Conservation (phyloP, 2,329 filamentous ascomycete species). For the Neurospora sp. region DNA sequence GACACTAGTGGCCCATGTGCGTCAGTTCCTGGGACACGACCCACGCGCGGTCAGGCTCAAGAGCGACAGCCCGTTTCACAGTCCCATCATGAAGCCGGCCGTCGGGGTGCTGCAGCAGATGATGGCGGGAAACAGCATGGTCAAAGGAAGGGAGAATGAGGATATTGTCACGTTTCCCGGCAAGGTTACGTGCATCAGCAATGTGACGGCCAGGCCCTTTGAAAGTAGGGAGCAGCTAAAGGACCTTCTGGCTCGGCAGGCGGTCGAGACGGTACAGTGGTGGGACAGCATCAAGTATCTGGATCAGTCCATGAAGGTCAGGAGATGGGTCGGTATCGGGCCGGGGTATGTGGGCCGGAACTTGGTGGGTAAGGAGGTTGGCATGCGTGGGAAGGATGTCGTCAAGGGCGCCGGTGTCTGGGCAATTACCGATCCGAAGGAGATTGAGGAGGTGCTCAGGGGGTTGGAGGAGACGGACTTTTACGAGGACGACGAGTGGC, state of each 20-base stretch:
- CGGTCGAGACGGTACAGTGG: slow-evolving; percentile 88
- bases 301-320: slow-evolving; percentile 71
- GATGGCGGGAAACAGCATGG: slow-evolving; percentile 48
- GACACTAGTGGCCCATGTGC: slow-evolving; percentile 70
- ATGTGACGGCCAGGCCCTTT: slow-evolving; percentile 75
- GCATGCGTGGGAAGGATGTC: slow-evolving; percentile 65
- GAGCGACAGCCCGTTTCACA: slow-evolving; percentile 84
- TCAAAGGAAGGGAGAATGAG: slow-evolving; percentile 40
- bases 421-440: slow-evolving; percentile 74
- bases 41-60: slow-evolving; percentile 79
- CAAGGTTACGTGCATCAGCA: slow-evolving; percentile 68
- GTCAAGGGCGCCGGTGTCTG: slow-evolving; percentile 87
- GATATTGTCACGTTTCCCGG: slow-evolving; percentile 70
- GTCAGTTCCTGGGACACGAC: slow-evolving; percentile 86
- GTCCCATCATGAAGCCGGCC: slow-evolving; percentile 81
- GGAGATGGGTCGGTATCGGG: slow-evolving; percentile 83
- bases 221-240: slow-evolving; percentile 62
- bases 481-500: slow-evolving; percentile 35
- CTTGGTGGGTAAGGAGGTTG: slow-evolving; percentile 89
- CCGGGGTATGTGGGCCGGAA: slow-evolving; percentile 91
- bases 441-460: slow-evolving; percentile 58
- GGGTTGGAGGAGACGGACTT: slow-evolving; percentile 55
- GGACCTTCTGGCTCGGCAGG: slow-evolving; percentile 68
- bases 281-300: slow-evolving; percentile 89
- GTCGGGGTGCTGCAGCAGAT: slow-evolving; percentile 61